Conservation (phyloP, 192 early-diverging fungal genomes). For the Tieghemiomyces parasiticus region DNA sequence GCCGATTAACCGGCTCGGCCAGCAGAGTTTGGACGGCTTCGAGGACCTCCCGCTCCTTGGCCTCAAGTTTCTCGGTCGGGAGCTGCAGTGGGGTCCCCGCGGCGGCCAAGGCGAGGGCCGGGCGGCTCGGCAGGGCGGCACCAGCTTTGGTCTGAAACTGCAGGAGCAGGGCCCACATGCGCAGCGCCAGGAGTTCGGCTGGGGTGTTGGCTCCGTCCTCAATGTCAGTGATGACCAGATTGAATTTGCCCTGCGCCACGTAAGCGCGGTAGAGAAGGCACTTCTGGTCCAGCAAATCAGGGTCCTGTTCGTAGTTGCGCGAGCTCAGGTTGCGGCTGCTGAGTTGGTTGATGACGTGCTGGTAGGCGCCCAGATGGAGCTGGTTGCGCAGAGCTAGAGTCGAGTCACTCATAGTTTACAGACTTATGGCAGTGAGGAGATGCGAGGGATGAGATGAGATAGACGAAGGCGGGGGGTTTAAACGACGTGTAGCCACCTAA, state of each 20-base stretch:
- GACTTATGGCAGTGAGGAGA: too few species aligned
- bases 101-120: background rate
- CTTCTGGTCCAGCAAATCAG: conserved; percentile 37
- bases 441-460: too few species aligned
- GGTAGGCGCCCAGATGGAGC: conserved; percentile 54
- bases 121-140: background rate
- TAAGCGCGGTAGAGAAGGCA: conserved; percentile 65
- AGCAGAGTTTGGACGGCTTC: conserved; percentile 31
- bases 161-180: conserved; percentile 42
- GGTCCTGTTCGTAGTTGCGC: conserved; percentile 13
- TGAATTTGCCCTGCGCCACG: conserved; percentile 59
- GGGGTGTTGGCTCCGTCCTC: conserved; percentile 20
- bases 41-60: conserved; percentile 29
- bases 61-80: conserved; percentile 12
- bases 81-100: conserved; percentile 18
- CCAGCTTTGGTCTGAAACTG: conserved; percentile 15
- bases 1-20: conserved; percentile 30
- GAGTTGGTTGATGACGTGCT: conserved; percentile 53
- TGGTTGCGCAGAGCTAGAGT: conserved; percentile 58
- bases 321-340: conserved; percentile 18
- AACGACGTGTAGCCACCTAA: too few species aligned
- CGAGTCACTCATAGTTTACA: conserved; percentile 18
- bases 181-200: conserved; percentile 48
- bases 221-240: conserved; percentile 51
- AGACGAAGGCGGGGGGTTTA: too few species aligned